Evolutionary conservation across 2,329 filamentous ascomycete species (phyloP).

Genomic region (Clonostachys chloroleuca): DNA sequence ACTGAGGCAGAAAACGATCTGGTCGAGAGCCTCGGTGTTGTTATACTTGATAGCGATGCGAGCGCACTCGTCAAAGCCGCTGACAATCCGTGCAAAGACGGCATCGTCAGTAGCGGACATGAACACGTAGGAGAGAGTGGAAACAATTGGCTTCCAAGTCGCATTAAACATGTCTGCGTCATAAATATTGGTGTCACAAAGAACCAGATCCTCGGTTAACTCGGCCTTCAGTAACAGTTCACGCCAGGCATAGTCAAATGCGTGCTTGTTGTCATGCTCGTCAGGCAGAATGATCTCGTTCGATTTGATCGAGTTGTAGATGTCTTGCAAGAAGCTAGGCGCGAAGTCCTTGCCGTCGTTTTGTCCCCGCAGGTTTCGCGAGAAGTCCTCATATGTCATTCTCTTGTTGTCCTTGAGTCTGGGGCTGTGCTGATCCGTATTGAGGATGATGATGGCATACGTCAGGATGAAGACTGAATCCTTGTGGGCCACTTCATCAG

Average conservation of each 20-base stretch:
- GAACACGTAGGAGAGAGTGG: slow-evolving; percentile 95
- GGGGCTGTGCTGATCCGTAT: slow-evolving; percentile 94
- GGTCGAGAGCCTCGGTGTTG: slow-evolving; percentile 82
- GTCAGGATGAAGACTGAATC: slow-evolving; percentile 88
- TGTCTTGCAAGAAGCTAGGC: slow-evolving; percentile 75
- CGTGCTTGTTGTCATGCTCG: slow-evolving; percentile 94
- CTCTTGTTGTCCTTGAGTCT: slow-evolving; percentile 76
- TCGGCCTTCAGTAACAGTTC: slow-evolving; percentile 85
- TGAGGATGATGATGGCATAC: slow-evolving; percentile 96
- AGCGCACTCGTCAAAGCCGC: slow-evolving; percentile 93
- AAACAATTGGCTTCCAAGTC: slow-evolving; percentile 92
- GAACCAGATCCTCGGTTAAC: slow-evolving; percentile 65
- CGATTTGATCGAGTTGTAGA: slow-evolving; percentile 86
- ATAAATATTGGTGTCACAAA: slow-evolving; percentile 89
- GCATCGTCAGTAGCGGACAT: slow-evolving; percentile 97
- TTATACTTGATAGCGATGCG: slow-evolving; percentile 84
- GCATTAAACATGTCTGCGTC: slow-evolving; percentile 97
- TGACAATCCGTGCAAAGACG: slow-evolving; percentile 89
- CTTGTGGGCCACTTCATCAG: slow-evolving; percentile 74
- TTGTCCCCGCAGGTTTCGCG: slow-evolving; percentile 83
- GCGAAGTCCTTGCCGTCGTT: slow-evolving; percentile 85
- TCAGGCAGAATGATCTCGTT: slow-evolving; percentile 97
- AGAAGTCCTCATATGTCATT: slow-evolving; percentile 82
- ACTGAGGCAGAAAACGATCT: slow-evolving; percentile 85
- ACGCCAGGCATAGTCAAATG: slow-evolving; percentile 97